Evolutionary conservation across 495 filamentous ascomycete genomes (phyloP), one percentile per base, ranked within the genome.

Genomic region (Hypomontagnella monticulosa): DNA sequence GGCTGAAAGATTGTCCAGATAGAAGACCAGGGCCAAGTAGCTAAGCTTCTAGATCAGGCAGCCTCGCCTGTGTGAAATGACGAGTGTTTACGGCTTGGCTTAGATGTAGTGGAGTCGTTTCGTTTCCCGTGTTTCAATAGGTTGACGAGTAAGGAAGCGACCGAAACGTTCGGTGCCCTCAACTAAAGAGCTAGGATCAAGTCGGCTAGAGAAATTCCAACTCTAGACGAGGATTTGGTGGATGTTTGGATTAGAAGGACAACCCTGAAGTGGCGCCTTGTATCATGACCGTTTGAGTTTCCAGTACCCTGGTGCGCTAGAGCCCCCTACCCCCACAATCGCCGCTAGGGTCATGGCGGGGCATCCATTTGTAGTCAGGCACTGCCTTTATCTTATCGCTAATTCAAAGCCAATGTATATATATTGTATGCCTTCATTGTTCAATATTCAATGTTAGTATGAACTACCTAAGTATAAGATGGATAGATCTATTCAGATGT

Each of bases 221-320:
- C 32, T 33, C 18, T 19, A 10, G 16, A 55, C 33, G 33, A 27
- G 42, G 41, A 19, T 69, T 58, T 60, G 40, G n/a, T 49, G 23
- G 23, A 27, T 57, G 62, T 52, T 57, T 60, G 38, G 47, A 46
- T 53, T 58, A 61, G 54, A 58, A 27, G 42, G 16, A 38, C 18
- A 32, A 48, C 57, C 41, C 56, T 71, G 46, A 69, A 67, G 56
- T 64, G 27, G 30, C 53, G 63, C 61, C 56, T 53, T 56, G 61
- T 60, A 61, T 63, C 63, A 63, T 71, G 16, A 53, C 20, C n/a
- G 58, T 65, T 61, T 55, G 61, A 68, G 64, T 55, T 68, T 41
- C 57, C 36, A 40, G 7, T 57, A 37, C 49, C 59, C 43, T 40
- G 58, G 38, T 40, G 48, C 66, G 51, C 44, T 48, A 57, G 4